phyloP scores from a whole-genome alignment of 1,284 basidiomycete genomes.

The Xerocomus nothofagi region DNA sequence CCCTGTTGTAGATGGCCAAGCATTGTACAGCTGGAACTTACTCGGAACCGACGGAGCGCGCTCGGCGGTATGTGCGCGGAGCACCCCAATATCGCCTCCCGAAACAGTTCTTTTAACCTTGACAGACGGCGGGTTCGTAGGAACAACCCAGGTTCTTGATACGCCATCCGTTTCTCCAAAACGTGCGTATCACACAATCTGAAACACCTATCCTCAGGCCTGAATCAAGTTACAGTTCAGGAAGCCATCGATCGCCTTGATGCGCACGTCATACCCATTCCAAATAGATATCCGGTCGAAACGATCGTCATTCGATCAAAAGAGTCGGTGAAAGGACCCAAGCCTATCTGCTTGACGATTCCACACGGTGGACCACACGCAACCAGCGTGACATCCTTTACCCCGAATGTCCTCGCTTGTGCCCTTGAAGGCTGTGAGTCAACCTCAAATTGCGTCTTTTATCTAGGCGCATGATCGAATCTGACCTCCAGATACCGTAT shows the following conservation, averaged over 20 bases:
- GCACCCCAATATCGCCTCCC: constrained; percentile 47
- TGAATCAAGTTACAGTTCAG: constrained; percentile 37
- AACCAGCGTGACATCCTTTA: constrained; percentile 49
- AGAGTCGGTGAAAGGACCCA: constrained; percentile 14
- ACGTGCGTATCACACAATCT: constrained; percentile 34
- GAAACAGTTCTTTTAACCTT: constrained; percentile 46
- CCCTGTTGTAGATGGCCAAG: constrained; percentile 13
- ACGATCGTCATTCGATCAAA: constrained; percentile 48
- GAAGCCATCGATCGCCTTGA: constrained; percentile 42
- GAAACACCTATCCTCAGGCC: too few species aligned
- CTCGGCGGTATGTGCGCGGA: constrained; percentile 51
- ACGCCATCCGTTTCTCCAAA: constrained; percentile 34
- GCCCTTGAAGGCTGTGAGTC: constrained; percentile 62
- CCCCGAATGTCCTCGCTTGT: constrained; percentile 42
- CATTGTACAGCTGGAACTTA: constrained; percentile 50
- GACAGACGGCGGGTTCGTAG: not conserved
- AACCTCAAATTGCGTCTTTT: not conserved
- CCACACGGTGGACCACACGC: constrained; percentile 73
- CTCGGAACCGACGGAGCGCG: constrained; percentile 51
- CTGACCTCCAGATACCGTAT: constrained; percentile 49
- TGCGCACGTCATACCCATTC: constrained; percentile 46
- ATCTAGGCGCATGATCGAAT: not conserved
- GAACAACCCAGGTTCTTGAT: constrained; percentile 17
- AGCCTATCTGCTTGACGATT: constrained; percentile 49
- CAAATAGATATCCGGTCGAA: constrained; percentile 49